These are phyloP conservation scores for Mortierella hygrophila DNA, from an alignment of 192 early-diverging fungal genomes.

Conservation along the genomic window DNA sequence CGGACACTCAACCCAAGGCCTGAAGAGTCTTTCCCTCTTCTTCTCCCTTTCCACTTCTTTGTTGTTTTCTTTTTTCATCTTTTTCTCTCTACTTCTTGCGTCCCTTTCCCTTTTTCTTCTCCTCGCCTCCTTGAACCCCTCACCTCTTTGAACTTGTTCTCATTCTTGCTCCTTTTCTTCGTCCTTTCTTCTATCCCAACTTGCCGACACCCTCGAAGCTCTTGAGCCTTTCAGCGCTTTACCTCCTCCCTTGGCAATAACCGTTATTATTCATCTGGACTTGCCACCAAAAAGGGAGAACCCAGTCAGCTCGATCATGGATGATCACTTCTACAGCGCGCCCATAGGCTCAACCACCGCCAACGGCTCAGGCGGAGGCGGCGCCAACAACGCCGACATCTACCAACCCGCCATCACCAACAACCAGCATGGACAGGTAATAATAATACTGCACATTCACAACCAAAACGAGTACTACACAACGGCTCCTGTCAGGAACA, in stretches of 20 bases:
- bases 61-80: neutral
- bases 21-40: neutral
- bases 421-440: conserved; percentile 31
- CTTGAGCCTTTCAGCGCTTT: neutral
- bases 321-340: neutral
- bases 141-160: neutral
- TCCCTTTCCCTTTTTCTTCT: neutral
- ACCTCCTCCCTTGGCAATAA: neutral
- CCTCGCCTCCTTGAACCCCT: neutral
- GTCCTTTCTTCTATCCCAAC: neutral
- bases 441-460: neutral
- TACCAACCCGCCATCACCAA: conserved; percentile 23
- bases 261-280: neutral
- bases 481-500: neutral
- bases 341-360: neutral
- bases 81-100: neutral
- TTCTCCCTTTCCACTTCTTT: neutral
- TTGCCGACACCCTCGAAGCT: neutral
- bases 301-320: neutral
- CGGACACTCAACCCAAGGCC: neutral
- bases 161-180: neutral
- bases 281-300: conserved; percentile 9
- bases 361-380: neutral
- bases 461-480: too few species aligned
- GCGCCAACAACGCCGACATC: neutral